Base-by-base conservation (phyloP, 106 monocot species). In the Allium sativum region DNA sequence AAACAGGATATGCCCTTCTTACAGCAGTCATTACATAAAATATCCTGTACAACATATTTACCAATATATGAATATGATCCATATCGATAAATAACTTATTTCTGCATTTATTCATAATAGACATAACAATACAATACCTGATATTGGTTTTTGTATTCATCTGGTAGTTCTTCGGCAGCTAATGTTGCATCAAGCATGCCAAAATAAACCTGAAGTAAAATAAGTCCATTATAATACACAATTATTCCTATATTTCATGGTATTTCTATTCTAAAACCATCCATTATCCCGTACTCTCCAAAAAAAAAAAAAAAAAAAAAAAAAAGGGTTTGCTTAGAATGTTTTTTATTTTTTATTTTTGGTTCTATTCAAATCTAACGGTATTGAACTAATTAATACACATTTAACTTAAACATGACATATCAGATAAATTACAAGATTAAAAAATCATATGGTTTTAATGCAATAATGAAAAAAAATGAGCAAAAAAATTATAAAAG, bases 131-230 rank as follows among this genome's bases (percentile, higher is more conserved):
- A 42, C 14, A 45, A 56, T 53, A 88, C 93, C 85, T 93, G 93
- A 57, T 73, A 80, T 43, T 82, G 65, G 48, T 93, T 73, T 15
- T 76, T 65, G 69, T 93, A 93, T 70, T 93, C 93, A 67, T 83
- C 82, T n/a, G 93, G 93, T 50, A 93, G 85, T 50, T 76, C 78
- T 59, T 93, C 93, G 3, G 86, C 60, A 40, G 89, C 78, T 44
- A 93, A 70, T 61, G 89, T 68, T 14, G 85, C 89, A 70, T 93
- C 93, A 58, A 93, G 89, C 93, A 93, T 93, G 59, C 89, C 83
- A 67, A 93, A 93, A 44, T 89, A 95, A 69, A 95, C 83, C 14
- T 89, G 89, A 86, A 62, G 86, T 83, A 55, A 86, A 78, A 59
- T 89, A 84, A 40, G 83, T 90, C 94, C 16, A 41, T 13, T 65